Conservation (phyloP, 1,284 basidiomycete genomes). For the Moesziomyces sp. region DNA sequence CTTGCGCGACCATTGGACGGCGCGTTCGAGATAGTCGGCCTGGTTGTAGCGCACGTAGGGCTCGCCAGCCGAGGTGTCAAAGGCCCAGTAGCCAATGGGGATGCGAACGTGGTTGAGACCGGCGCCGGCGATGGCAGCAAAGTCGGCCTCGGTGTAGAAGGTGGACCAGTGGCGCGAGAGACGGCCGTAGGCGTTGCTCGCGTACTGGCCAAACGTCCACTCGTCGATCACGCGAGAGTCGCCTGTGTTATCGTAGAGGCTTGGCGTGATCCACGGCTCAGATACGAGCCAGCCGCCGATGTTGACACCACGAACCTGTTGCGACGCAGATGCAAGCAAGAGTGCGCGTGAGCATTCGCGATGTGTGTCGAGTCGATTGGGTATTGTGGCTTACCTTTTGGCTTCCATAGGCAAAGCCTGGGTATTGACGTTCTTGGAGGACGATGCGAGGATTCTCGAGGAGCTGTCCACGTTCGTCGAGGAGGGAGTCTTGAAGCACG, state of each 20-base stretch:
- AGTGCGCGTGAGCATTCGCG: no score
- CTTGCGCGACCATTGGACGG: constrained; percentile 82
- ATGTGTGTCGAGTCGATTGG: no score
- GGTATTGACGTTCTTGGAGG: constrained; percentile 37
- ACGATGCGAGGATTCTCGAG: constrained; percentile 38
- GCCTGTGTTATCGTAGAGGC: constrained; percentile 70
- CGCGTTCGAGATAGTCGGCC: constrained; percentile 71
- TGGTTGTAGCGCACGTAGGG: constrained; percentile 87
- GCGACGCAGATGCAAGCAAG: not conserved
- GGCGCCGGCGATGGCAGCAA: constrained; percentile 73
- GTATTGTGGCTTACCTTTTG: constrained; percentile 19
- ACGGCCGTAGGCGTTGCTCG: constrained; percentile 57
- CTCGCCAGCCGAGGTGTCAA: constrained; percentile 81
- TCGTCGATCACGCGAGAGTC: constrained; percentile 75
- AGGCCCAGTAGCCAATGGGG: constrained; percentile 93
- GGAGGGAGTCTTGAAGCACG: constrained; percentile 33
- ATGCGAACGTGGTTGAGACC: constrained; percentile 79
- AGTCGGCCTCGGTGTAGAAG: constrained; percentile 83
- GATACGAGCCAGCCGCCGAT: constrained; percentile 66
- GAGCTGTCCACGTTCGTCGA: constrained; percentile 38
- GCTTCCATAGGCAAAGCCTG: constrained; percentile 40
- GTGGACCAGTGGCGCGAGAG: constrained; percentile 77
- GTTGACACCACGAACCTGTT: constrained; percentile 63
- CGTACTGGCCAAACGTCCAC: constrained; percentile 80
- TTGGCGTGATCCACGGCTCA: constrained; percentile 65